These are phyloP conservation scores for Myriosclerotinia duriaeana DNA, from an alignment of 2,329 filamentous ascomycete genomes.

Conservation along the genomic window DNA sequence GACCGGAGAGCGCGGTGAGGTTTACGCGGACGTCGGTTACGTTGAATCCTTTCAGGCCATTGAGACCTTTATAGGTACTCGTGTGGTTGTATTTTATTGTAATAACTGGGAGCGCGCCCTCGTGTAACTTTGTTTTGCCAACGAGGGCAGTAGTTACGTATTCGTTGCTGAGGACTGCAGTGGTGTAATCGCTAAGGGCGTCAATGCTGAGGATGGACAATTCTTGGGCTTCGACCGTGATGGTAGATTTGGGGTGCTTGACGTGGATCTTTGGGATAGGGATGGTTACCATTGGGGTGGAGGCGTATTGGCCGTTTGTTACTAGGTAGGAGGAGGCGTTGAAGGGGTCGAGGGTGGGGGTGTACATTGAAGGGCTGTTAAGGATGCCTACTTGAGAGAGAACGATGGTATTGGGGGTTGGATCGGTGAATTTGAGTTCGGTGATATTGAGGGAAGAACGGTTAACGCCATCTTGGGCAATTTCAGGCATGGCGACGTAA, in stretches of 20 bases:
- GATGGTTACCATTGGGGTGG: slow-evolving; percentile 35
- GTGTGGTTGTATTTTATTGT: slow-evolving; percentile 56
- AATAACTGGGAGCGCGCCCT: slow-evolving; percentile 50
- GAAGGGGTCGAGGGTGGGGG: slow-evolving; percentile 56
- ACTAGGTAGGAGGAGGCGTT: slow-evolving; percentile 51
- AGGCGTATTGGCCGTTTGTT: slow-evolving; percentile 39
- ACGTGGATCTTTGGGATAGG: slow-evolving; percentile 39
- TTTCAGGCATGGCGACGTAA: slow-evolving; percentile 58
- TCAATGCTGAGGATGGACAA: slow-evolving; percentile 45
- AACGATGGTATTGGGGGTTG: slow-evolving; percentile 49
- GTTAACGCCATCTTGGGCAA: slow-evolving; percentile 55
- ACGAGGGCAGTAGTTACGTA: slow-evolving; percentile 50
- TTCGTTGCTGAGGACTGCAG: slow-evolving; percentile 49
- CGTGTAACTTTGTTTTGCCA: slow-evolving; percentile 53
- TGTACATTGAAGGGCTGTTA: slow-evolving; percentile 49
- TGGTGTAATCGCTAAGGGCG: slow-evolving; percentile 44
- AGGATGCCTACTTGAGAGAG: slow-evolving; percentile 51
- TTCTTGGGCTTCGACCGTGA: slow-evolving; percentile 48
- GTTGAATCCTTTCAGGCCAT: slow-evolving; percentile 53
- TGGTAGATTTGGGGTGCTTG: slow-evolving; percentile 39
- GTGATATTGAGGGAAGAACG: slow-evolving; percentile 51
- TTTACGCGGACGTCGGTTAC: slow-evolving; percentile 51
- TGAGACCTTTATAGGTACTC: slow-evolving; percentile 59
- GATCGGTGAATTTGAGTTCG: slow-evolving; percentile 51
- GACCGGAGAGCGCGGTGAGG: slow-evolving; percentile 43